Evolutionary conservation across 2,329 filamentous ascomycete species (phyloP).

Genomic region (Apiospora aurea): DNA sequence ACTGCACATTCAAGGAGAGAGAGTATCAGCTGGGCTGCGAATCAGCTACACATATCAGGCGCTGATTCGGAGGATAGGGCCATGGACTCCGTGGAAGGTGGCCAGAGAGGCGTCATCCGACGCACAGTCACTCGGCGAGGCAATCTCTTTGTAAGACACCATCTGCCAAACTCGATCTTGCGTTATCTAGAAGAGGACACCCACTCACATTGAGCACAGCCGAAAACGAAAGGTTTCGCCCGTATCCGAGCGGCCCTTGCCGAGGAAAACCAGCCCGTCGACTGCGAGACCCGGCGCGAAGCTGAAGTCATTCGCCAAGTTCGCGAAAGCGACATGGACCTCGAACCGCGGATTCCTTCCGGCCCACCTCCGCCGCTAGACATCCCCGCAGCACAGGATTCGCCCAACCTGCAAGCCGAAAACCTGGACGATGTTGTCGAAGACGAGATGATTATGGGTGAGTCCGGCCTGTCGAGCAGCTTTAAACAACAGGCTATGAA

Average conservation of each 20-base stretch:
- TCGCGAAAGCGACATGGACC: conserved; percentile 81
- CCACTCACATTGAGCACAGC: conserved; percentile 57
- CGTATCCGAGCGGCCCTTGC: conserved; percentile 88
- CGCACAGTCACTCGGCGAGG: conserved; percentile 85
- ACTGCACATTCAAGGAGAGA: conserved; percentile 72
- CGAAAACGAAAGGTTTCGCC: conserved; percentile 95
- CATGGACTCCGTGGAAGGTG: conserved; percentile 55
- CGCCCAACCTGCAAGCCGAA: conserved; percentile 70
- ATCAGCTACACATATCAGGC: conserved; percentile 82
- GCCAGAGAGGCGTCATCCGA: conserved; percentile 78
- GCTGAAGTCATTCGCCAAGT: conserved; percentile 96
- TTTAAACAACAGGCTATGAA: conserved; percentile 79
- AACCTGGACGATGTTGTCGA: conserved; percentile 73
- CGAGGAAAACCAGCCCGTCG: conserved; percentile 87
- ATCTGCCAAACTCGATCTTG: background rate
- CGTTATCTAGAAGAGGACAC: conserved; percentile 24
- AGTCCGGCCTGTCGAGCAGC: conserved; percentile 64
- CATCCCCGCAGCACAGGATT: conserved; percentile 66
- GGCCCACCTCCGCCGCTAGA: conserved; percentile 49
- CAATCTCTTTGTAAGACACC: conserved; percentile 77
- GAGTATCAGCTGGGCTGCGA: conserved; percentile 89
- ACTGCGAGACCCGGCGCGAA: conserved; percentile 88
- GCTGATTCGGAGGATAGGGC: conserved; percentile 80
- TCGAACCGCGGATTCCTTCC: conserved; percentile 52
- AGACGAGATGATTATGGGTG: conserved; percentile 69